Evolutionary conservation across 1,284 basidiomycete species (phyloP).

Genomic region (Melampsora larici-populina): DNA sequence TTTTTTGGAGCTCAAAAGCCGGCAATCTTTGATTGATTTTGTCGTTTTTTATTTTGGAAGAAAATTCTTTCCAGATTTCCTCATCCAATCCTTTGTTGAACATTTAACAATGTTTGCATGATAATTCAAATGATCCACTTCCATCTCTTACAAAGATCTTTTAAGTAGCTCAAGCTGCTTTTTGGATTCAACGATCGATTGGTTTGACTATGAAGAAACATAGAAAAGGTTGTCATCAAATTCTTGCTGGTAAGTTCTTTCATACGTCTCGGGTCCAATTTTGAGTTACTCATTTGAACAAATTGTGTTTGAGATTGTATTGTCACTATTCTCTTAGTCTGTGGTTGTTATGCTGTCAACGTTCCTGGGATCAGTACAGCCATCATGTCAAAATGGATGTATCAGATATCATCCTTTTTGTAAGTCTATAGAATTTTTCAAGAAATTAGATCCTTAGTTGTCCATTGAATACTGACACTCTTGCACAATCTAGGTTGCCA

Average conservation of each 20-base stretch:
- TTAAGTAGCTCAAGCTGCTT: conserved; percentile 52
- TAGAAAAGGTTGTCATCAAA: conserved; percentile 53
- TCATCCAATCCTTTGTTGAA: conserved; percentile 34
- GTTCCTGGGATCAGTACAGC: conserved; percentile 52
- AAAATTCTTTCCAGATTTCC: conserved; percentile 31
- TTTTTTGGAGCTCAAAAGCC: neutral
- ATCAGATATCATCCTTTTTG: conserved; percentile 51
- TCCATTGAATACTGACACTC: neutral
- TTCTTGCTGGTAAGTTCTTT: conserved; percentile 48
- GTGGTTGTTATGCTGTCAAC: conserved; percentile 50
- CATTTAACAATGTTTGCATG: conserved; percentile 38
- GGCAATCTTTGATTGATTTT: too few species aligned
- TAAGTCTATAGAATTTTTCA: conserved; percentile 42
- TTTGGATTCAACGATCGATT: conserved; percentile 54
- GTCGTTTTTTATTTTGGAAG: neutral
- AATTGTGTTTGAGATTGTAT: conserved; percentile 48
- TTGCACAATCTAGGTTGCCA: conserved; percentile 1
- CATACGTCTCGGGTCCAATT: neutral
- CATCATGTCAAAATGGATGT: conserved; percentile 53
- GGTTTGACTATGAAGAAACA: conserved; percentile 52
- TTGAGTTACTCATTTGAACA: neutral
- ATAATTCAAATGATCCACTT: conserved; percentile 49
- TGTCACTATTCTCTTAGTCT: conserved; percentile 52
- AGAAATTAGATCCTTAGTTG: neutral
- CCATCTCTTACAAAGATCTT: conserved; percentile 50